A percentile compares a stretch with the other conserved stretches of the same genome.
Conservation (phyloP, 2,329 filamentous ascomycete genomes). For the Penicillium polonicum region DNA sequence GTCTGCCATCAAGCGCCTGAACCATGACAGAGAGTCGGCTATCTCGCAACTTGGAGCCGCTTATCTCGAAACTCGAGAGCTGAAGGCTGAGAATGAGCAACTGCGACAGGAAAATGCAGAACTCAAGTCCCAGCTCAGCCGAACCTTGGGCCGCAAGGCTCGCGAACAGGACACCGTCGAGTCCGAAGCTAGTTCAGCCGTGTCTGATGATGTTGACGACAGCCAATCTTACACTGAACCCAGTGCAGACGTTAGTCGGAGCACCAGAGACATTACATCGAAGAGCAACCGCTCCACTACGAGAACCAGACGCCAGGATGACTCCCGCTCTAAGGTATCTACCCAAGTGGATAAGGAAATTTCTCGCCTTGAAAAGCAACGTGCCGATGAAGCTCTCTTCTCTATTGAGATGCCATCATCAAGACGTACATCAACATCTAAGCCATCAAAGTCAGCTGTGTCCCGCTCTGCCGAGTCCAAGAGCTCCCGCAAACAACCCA, state of each 20-base stretch:
- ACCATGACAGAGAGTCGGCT: conserved; percentile 57
- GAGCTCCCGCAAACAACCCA: conserved; percentile 34
- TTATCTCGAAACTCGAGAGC: conserved; percentile 52
- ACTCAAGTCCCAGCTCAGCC: conserved; percentile 38
- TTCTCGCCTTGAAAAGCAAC: conserved; percentile 37
- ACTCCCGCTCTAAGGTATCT: conserved; percentile 33
- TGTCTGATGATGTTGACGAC: conserved; percentile 29
- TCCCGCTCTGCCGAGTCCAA: conserved; percentile 22
- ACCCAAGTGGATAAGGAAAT: conserved; percentile 40
- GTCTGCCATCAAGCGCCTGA: conserved; percentile 54
- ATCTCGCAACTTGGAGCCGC: conserved; percentile 58
- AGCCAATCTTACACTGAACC: conserved; percentile 34
- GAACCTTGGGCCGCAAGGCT: conserved; percentile 23
- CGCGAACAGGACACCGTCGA: conserved; percentile 31
- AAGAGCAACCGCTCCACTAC: conserved; percentile 32
- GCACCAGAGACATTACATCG: conserved; percentile 30
- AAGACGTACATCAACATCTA: conserved; percentile 24
- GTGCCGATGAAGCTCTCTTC: conserved; percentile 40
- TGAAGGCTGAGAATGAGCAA: conserved; percentile 42
- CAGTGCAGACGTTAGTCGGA: conserved; percentile 30
- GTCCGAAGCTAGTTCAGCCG: conserved; percentile 27
- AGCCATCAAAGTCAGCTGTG: conserved; percentile 19
- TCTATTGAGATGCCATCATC: conserved; percentile 34
- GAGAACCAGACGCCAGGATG: conserved; percentile 26
- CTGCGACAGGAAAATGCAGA: conserved; percentile 40